Base-by-base conservation (phyloP, 495 filamentous ascomycete genomes). In the Penicillium angulare region DNA sequence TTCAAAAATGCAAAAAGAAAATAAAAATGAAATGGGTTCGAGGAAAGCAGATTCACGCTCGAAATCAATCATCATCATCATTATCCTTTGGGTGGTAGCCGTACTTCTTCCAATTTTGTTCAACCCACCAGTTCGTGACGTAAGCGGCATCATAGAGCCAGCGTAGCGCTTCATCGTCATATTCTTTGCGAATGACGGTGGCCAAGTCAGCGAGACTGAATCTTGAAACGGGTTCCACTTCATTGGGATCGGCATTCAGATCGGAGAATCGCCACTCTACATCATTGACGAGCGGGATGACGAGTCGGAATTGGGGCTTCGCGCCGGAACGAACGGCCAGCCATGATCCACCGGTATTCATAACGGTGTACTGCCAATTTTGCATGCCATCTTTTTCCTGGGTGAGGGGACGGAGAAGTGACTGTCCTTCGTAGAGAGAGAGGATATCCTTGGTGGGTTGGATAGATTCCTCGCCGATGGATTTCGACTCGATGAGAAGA, bases 311-410 rank as follows among this genome's bases (percentile, higher is more conserved):
- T n/a, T 64, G 62, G 0, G 72, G 69, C 7, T 58, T 53, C 1
- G 65, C 68, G 6, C 74, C 72, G 7, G 72, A 76, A 3, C 71
- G 70, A 10, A 77, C 64, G 6, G 68, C 65, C 1, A 79, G 61
- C 63, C 70, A 67, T 1, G 73, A 66, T 1, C 75, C 73, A n/a
- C 76, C 76, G 0, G 76, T 75, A 53, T 79, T 79, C 58, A 79
- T 72, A 44, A 77, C 73, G 23, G 69, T 74, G 53, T 77, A 77
- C 46, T 78, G 74, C 75, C 74, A 79, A 43, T 69, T 60, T 47
- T 72, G 60, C 16, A 66, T 64, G 40, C 70, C 71, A 32, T 71
- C 56, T 45, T 64, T 43, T 24, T 69, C 56, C 23, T 49, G 58
- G 27, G 63, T 50, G 29, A 66, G 52, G 2, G 65, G 57, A 6